Evolutionary conservation across 345 rosid genomes (phyloP).

Genomic region (Garcia nutans): DNA sequence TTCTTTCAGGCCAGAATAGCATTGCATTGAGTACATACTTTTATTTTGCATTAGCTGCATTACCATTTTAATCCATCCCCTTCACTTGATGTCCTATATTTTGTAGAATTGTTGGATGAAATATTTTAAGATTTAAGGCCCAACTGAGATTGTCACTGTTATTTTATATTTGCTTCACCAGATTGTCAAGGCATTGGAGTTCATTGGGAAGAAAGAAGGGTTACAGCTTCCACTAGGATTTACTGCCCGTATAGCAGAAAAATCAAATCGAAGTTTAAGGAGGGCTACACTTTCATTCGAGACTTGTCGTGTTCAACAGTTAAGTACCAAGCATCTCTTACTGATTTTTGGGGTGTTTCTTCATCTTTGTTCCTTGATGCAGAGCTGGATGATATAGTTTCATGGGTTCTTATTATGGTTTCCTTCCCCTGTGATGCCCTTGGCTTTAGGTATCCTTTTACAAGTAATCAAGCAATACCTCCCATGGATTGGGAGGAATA

Average conservation of each 20-base stretch:
- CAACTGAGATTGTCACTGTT: constrained; percentile 2
- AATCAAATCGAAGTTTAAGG: constrained; percentile 81
- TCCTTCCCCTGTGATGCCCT: constrained; percentile 3
- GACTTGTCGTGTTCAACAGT: constrained; percentile 91
- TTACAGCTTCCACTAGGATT: constrained; percentile 81
- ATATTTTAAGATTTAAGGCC: not conserved
- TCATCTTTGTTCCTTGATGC: constrained; percentile 4
- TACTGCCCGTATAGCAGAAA: constrained; percentile 78
- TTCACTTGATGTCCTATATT: not conserved
- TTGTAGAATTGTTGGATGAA: not conserved
- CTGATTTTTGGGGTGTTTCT: not conserved
- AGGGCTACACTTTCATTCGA: constrained; percentile 83
- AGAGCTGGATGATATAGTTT: constrained; percentile 1
- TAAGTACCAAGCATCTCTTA: constrained; percentile 28
- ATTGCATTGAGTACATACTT: not conserved
- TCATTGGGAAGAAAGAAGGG: constrained; percentile 78
- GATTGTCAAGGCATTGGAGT: constrained; percentile 81
- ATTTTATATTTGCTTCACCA: constrained; percentile 27
- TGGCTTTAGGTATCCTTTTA: constrained; percentile 67
- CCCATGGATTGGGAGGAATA: constrained; percentile 99
- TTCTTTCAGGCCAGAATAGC: not conserved
- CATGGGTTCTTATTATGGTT: constrained; percentile 9
- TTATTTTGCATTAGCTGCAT: not conserved
- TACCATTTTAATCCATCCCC: not conserved
- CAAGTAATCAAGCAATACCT: constrained; percentile 67